Base-by-base conservation (phyloP, 2,329 filamentous ascomycete genomes). In the Ceratocystis alfenasii region DNA sequence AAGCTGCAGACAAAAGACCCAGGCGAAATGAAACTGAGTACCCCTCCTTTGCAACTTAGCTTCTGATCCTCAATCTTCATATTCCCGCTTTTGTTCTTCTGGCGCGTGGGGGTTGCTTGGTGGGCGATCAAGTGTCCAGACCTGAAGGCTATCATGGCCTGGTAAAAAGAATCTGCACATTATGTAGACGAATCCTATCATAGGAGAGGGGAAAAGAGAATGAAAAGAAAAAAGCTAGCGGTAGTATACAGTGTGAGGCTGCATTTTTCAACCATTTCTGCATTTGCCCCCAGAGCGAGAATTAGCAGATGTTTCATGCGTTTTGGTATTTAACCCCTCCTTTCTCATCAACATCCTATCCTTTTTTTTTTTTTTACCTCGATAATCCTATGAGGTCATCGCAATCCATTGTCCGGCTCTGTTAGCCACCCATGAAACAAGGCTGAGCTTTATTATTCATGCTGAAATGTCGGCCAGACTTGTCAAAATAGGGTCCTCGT, bases 361-460 rank as follows among this genome's bases (percentile, higher is more conserved):
- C 30, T 57, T 30, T 59, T 59, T 59, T 57, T 55, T 22, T 55
- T 55, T 25, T 55, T 55, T 59, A 7, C 17, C 25, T 17, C 15
- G n/a, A 10, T n/a, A 20, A 17, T 59, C 55, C 55, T 17, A 59
- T 59, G 55, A 59, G 55, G 55, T 59, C 55, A 59, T 59, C 30
- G 20, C 20, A 8, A 17, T n/a, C 20, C 25, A 57, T 17, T 22
- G 53, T 57, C 53, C 6, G 25, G 15, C 33, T 20, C 33, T 33
- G 55, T n/a, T 59, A 8, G 15, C 30, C 5, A 59, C 28, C n/a
- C 20, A 33, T 59, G 55, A 59, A 59, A 59, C 55, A 59, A 36
- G 55, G 55, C 55, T 59, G 55, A 59, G 55, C 36, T 36, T 10
- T 22, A 10, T 36, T 59, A 17, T 36, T 59, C 55, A 59, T 59